Percentiles rank a stretch among this genome's conserved stretches.
Conservation (phyloP, 495 filamentous ascomycete genomes). For the Aspergillus carlsbadensis region DNA sequence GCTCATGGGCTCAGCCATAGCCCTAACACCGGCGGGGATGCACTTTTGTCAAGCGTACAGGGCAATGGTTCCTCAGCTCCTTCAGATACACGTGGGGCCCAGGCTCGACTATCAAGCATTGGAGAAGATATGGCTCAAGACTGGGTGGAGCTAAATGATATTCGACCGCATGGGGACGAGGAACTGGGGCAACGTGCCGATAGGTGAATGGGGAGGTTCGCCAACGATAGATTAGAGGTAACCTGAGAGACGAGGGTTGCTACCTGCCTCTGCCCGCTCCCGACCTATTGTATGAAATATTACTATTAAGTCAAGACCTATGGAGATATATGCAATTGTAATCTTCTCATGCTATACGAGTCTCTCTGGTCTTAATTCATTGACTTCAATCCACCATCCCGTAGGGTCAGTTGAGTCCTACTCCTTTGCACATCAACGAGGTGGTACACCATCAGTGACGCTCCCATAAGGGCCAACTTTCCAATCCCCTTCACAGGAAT, state of each 20-base stretch:
- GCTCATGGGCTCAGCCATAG: background rate
- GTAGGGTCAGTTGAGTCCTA: too few species aligned
- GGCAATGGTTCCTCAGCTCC: background rate
- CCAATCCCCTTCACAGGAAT: conserved; percentile 45
- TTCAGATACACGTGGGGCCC: background rate
- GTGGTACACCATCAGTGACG: conserved; percentile 23
- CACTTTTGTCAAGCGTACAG: background rate
- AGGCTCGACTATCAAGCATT: background rate
- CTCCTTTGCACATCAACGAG: too few species aligned
- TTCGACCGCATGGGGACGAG: conserved; percentile 20
- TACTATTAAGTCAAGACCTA: too few species aligned
- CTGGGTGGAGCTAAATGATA: conserved; percentile 28
- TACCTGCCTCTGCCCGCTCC: too few species aligned
- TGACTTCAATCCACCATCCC: too few species aligned
- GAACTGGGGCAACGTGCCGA: conserved; percentile 15
- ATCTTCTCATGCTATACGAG: too few species aligned
- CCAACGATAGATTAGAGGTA: too few species aligned
- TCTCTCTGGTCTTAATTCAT: too few species aligned
- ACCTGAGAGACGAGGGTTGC: too few species aligned
- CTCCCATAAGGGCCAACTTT: conserved; percentile 14
- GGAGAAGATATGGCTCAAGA: conserved; percentile 17
- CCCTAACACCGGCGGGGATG: background rate
- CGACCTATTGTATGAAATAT: too few species aligned
- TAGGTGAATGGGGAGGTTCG: background rate
- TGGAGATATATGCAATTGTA: too few species aligned